phyloP scores from a whole-genome alignment of 1,284 basidiomycete genomes.

The Sanguinoderma infundibulare region DNA sequence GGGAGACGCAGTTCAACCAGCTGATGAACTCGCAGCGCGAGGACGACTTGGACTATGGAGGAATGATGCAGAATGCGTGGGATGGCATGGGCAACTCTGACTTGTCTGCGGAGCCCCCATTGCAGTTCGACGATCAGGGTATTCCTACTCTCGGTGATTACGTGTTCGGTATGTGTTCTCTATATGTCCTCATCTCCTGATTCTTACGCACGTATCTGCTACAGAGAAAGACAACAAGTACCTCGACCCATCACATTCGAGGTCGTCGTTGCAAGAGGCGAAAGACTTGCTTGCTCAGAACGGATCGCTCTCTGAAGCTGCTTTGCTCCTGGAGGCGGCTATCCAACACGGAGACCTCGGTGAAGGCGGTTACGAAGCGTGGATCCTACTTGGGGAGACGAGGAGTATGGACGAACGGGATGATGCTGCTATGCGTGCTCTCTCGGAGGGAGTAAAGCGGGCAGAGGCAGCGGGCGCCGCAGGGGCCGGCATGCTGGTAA shows the following conservation, averaged over 20 bases:
- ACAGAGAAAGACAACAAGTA: slow-evolving; percentile 75
- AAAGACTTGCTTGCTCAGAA: slow-evolving; percentile 78
- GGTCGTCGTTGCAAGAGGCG: slow-evolving; percentile 68
- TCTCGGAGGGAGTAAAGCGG: slow-evolving; percentile 67
- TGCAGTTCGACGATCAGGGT: slow-evolving; percentile 72
- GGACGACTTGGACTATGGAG: slow-evolving; percentile 65
- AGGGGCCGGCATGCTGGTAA: slow-evolving; percentile 83
- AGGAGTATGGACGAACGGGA: slow-evolving; percentile 97
- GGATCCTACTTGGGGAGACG: slow-evolving; percentile 93
- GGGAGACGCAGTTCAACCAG: slow-evolving; percentile 90
- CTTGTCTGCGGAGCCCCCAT: slow-evolving; percentile 30
- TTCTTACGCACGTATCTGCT: slow-evolving; percentile 1
- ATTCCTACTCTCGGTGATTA: slow-evolving; percentile 74
- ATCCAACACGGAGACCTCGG: slow-evolving; percentile 81
- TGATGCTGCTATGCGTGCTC: slow-evolving; percentile 77
- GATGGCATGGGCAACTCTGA: slow-evolving; percentile 53
- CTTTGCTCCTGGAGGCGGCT: slow-evolving; percentile 85
- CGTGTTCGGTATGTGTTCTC: slow-evolving; percentile 65
- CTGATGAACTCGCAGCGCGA: slow-evolving; percentile 71
- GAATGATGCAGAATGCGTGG: slow-evolving; percentile 67
- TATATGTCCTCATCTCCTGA: slow-evolving; percentile 20
- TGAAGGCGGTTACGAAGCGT: slow-evolving; percentile 86
- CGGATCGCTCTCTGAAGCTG: slow-evolving; percentile 86
- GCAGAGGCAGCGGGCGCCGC: slow-evolving; percentile 66
- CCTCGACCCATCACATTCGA: slow-evolving; percentile 52